These are phyloP conservation scores for Kondoa subrosea DNA, from an alignment of 768 basidiomycete genomes.

Conservation along the genomic window DNA sequence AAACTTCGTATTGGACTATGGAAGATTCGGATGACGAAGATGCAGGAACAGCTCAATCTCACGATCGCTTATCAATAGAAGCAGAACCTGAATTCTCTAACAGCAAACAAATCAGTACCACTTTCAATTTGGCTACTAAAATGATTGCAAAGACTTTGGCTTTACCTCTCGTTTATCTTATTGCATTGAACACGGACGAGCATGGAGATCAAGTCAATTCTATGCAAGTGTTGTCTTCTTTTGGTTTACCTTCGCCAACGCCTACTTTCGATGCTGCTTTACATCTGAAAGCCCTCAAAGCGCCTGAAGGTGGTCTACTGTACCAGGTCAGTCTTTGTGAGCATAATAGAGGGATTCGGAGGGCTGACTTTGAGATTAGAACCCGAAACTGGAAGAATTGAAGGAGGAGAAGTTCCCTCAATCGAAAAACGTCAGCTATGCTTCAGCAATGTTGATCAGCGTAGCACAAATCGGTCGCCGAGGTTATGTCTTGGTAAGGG, in stretches of 20 bases:
- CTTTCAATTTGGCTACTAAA: constrained; percentile 6
- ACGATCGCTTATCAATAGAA: background rate
- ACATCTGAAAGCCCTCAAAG: constrained; percentile 24
- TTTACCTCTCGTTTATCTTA: background rate
- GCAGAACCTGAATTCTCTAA: background rate
- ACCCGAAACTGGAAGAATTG: background rate
- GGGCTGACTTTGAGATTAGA: background rate
- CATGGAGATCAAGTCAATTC: background rate
- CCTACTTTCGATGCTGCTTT: constrained; percentile 25
- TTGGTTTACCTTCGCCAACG: constrained; percentile 21
- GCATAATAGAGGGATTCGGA: too few species aligned
- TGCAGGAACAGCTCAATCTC: background rate
- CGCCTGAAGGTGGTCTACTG: constrained; percentile 25
- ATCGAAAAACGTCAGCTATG: background rate
- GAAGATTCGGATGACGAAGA: background rate
- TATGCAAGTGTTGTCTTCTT: constrained; percentile 20
- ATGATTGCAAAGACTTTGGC: background rate
- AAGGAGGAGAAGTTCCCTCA: background rate
- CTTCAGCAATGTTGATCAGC: background rate
- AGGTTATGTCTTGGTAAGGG: background rate
- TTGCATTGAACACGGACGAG: background rate
- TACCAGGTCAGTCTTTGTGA: constrained; percentile 18
- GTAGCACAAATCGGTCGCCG: background rate
- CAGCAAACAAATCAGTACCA: background rate
- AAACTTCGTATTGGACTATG: background rate